These are phyloP conservation scores for Arthroderma uncinatum DNA, from an alignment of 2,329 filamentous ascomycete genomes.

Conservation along the genomic window DNA sequence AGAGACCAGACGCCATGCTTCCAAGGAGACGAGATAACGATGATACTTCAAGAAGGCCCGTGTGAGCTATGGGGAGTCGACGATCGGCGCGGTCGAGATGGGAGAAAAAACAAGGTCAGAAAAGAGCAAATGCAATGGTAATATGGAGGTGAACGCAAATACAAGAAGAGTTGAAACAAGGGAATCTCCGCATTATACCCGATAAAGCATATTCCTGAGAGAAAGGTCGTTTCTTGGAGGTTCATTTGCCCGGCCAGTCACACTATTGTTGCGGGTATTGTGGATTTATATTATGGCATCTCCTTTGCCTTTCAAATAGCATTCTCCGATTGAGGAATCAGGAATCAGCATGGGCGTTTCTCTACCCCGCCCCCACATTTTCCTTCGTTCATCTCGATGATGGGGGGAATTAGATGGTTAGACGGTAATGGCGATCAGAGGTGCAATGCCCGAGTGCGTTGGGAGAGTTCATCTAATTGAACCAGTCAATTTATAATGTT, in stretches of 20 bases:
- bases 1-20: conserved; percentile 2
- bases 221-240: neutral
- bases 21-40: neutral
- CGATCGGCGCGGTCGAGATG: neutral
- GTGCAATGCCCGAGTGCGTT: conserved; percentile 1
- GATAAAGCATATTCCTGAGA: neutral
- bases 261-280: neutral
- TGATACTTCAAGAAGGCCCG: neutral
- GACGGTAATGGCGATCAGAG: neutral
- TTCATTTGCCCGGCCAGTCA: neutral
- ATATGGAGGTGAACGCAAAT: neutral
- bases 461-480: neutral
- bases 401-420: neutral
- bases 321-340: neutral
- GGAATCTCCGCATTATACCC: neutral
- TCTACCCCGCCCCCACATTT: neutral
- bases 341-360: neutral
- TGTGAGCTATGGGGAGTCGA: neutral
- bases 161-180: neutral
- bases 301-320: neutral
- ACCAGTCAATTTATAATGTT: neutral
- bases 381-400: neutral
- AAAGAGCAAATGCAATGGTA: neutral
- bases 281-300: neutral
- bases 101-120: neutral